These are phyloP conservation scores for Fusarium continuum DNA, from an alignment of 2,329 filamentous ascomycete genomes.

Conservation along the genomic window DNA sequence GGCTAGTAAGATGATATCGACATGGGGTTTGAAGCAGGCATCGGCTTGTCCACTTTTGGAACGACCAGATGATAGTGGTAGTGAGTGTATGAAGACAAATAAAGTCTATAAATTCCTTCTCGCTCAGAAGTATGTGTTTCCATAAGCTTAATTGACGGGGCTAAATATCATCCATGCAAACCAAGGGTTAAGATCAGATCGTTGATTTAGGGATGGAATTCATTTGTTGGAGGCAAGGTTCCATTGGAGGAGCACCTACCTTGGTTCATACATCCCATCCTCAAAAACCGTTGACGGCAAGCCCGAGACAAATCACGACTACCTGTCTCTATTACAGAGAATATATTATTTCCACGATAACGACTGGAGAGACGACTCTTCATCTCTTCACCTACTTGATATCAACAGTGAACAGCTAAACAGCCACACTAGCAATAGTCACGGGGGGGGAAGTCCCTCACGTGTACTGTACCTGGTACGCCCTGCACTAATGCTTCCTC, in stretches of 20 bases:
- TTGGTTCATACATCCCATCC: constrained; percentile 13
- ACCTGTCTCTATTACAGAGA: neutral
- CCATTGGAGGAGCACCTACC: constrained; percentile 17
- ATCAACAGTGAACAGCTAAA: neutral
- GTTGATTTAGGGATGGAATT: neutral
- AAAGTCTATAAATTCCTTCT: neutral
- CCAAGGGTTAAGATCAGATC: neutral
- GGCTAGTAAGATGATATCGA: constrained; percentile 25
- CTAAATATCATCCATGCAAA: neutral
- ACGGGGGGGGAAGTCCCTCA: constrained; percentile 11
- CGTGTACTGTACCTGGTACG: neutral
- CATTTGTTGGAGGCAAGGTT: constrained; percentile 2
- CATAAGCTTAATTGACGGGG: neutral
- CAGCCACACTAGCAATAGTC: constrained; percentile 1
- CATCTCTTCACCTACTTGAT: neutral
- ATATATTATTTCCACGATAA: constrained; percentile 5
- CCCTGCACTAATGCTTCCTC: constrained; percentile 6
- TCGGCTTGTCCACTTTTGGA: neutral
- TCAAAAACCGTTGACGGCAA: constrained; percentile 19
- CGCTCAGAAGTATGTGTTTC: neutral
- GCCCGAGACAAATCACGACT: constrained; percentile 18
- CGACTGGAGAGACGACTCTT: neutral
- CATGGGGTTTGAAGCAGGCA: constrained; percentile 16
- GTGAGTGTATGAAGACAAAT: neutral
- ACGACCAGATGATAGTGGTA: neutral